Evolutionary conservation across 495 filamentous ascomycete species (phyloP).

Genomic region (Pyronema domesticum): DNA sequence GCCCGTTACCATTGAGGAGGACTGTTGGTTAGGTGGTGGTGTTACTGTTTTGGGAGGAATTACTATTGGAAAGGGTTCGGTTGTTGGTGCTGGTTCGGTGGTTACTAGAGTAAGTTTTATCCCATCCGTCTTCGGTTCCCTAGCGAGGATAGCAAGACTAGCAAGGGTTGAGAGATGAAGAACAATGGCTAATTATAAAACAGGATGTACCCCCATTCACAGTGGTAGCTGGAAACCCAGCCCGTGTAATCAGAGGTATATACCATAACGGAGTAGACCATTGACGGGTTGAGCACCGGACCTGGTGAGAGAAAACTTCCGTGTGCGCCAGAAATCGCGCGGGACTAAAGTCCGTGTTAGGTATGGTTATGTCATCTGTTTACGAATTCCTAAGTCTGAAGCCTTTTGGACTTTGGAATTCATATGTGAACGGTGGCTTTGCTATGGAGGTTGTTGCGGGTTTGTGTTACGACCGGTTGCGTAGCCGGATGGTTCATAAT

Average conservation of each 20-base stretch:
- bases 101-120: slow-evolving; percentile 58
- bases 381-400: too few relatives aligned
- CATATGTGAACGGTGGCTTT: too few relatives aligned
- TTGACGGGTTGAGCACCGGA: slow-evolving; percentile 19
- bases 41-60: slow-evolving; percentile 69
- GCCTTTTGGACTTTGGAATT: too few relatives aligned
- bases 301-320: slow-evolving; percentile 12
- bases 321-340: too few relatives aligned
- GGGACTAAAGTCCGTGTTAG: too few relatives aligned
- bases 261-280: slow-evolving; percentile 25
- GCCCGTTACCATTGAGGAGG: slow-evolving; percentile 64
- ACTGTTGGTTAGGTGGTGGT: slow-evolving; percentile 76
- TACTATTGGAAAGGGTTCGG: slow-evolving; percentile 58
- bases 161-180: background rate
- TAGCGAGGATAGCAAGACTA: too few relatives aligned
- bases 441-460: too few relatives aligned
- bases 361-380: too few relatives aligned
- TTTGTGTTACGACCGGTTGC: too few relatives aligned
- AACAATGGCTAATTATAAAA: slow-evolving; percentile 3
- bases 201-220: slow-evolving; percentile 46
- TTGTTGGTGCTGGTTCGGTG: slow-evolving; percentile 69
- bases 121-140: background rate
- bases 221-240: slow-evolving; percentile 46
- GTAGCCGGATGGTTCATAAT: too few relatives aligned
- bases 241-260: slow-evolving; percentile 38